Percentiles rank a stretch among this genome's conserved stretches.
phyloP scores from a whole-genome alignment of 2,329 filamentous ascomycete genomes.

The Epicoccum nigrum region DNA sequence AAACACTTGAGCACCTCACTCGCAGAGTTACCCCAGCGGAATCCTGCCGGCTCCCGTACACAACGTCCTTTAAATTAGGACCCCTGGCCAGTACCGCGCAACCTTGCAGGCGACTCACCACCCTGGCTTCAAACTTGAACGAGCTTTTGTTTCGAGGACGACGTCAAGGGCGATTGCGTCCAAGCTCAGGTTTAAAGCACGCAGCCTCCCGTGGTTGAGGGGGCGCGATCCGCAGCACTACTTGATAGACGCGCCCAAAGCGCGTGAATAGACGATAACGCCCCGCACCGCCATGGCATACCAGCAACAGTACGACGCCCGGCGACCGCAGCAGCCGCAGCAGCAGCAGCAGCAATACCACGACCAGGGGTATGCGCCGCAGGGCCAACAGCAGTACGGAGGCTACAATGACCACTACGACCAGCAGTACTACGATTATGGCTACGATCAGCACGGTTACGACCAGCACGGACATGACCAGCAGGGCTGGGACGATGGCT shows the following conservation, averaged over 20 bases:
- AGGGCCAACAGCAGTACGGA: slow-evolving; percentile 36
- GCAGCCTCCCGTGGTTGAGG: slow-evolving; percentile 27
- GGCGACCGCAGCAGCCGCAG: slow-evolving; percentile 41
- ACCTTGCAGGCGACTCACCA: slow-evolving; percentile 19
- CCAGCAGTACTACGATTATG: slow-evolving; percentile 43
- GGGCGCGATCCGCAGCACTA: slow-evolving; percentile 27
- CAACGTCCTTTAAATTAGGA: slow-evolving; percentile 25
- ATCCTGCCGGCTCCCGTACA: slow-evolving; percentile 12
- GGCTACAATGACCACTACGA: slow-evolving; percentile 39
- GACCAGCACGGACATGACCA: slow-evolving; percentile 40
- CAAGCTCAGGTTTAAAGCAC: slow-evolving; percentile 24
- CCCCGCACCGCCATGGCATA: slow-evolving; percentile 46
- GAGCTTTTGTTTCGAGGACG: slow-evolving; percentile 10
- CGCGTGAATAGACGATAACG: slow-evolving; percentile 22
- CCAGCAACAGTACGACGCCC: slow-evolving; percentile 46
- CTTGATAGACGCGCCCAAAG: slow-evolving; percentile 26
- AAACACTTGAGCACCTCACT: slow-evolving; percentile 6
- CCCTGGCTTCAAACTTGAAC: slow-evolving; percentile 9
- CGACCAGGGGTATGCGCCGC: slow-evolving; percentile 19
- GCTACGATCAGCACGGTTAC: slow-evolving; percentile 42
- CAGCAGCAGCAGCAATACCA: slow-evolving; percentile 27
- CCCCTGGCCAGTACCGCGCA: slow-evolving; percentile 31
- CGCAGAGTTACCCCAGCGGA: slow-evolving; percentile 7
- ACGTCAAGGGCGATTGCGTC: slow-evolving; percentile 16
- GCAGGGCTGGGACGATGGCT: slow-evolving; percentile 39